Evolutionary conservation across 495 filamentous ascomycete species (phyloP).

Genomic region (Tuber borchii): DNA sequence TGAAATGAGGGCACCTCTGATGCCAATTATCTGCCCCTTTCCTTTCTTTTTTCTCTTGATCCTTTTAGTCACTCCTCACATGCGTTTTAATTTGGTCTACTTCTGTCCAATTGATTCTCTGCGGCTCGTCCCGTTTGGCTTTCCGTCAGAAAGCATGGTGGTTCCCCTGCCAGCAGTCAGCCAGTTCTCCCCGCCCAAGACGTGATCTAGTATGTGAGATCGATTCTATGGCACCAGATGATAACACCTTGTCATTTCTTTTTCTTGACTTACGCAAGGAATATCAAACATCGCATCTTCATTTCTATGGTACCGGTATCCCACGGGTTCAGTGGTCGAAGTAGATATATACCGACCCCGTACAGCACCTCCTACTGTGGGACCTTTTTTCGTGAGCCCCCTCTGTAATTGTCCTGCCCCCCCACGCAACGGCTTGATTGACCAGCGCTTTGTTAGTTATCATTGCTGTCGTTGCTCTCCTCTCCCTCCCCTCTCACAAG

Average conservation of each 20-base stretch:
- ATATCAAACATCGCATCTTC: conserved; percentile 12
- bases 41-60: conserved; percentile 3
- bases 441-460: no score
- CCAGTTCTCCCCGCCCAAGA: conserved; percentile 14
- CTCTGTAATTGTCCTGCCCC: neutral
- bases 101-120: conserved; percentile 15
- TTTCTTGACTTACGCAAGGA: conserved; percentile 11
- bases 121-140: conserved; percentile 31
- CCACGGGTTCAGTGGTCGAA: neutral
- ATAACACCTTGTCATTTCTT: conserved; percentile 12
- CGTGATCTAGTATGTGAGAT: conserved; percentile 15
- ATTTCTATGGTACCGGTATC: neutral
- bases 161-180: conserved; percentile 8
- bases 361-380: neutral
- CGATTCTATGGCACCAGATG: conserved; percentile 10
- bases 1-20: no score
- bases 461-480: neutral
- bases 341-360: neutral
- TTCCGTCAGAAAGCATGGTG: conserved; percentile 25
- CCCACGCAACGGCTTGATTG: neutral
- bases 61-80: neutral
- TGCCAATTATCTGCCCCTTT: conserved; percentile 1
- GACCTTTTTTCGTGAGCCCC: neutral
- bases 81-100: conserved; percentile 6
- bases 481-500: neutral